These are phyloP conservation scores for Singerocomus rubriflavus DNA, from an alignment of 1,284 basidiomycete species.

Conservation along the genomic window DNA sequence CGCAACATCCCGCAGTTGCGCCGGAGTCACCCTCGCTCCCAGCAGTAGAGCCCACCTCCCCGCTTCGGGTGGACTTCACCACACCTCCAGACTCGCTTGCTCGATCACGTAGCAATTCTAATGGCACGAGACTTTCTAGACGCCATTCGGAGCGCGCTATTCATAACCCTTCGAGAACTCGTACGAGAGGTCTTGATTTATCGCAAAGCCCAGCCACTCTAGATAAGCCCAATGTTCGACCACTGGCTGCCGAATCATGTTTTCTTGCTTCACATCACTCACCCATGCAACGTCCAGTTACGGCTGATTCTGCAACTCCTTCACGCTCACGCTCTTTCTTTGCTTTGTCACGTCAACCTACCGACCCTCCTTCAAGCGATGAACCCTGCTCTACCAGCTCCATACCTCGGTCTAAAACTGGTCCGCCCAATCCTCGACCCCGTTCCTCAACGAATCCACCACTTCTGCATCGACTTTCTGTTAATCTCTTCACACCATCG, in stretches of 20 bases:
- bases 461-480: slow-evolving; percentile 66
- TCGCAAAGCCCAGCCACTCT: slow-evolving; percentile 7
- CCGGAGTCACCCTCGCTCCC: slow-evolving; percentile 43
- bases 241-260: slow-evolving; percentile 22
- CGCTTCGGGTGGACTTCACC: slow-evolving; percentile 44
- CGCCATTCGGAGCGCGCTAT: slow-evolving; percentile 48
- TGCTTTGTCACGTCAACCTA: slow-evolving; percentile 20
- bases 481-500: slow-evolving; percentile 59
- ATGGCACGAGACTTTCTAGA: slow-evolving; percentile 43
- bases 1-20: slow-evolving; percentile 23
- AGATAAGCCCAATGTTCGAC: slow-evolving; percentile 11
- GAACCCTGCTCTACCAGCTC: slow-evolving; percentile 13
- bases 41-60: slow-evolving; percentile 48
- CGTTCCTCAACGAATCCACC: slow-evolving; percentile 71
- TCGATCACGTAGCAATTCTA: slow-evolving; percentile 26
- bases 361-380: slow-evolving; percentile 14
- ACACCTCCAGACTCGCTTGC: slow-evolving; percentile 26
- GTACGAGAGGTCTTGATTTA: slow-evolving; percentile 12
- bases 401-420: slow-evolving; percentile 15
- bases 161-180: slow-evolving; percentile 21
- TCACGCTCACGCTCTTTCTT: slow-evolving; percentile 28
- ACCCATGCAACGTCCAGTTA: slow-evolving; percentile 25
- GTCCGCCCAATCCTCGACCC: slow-evolving; percentile 34
- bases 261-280: slow-evolving; percentile 9
- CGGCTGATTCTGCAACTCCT: slow-evolving; percentile 27